phyloP scores from a whole-genome alignment of 2,329 filamentous ascomycete genomes.

The Microsporum canis region DNA sequence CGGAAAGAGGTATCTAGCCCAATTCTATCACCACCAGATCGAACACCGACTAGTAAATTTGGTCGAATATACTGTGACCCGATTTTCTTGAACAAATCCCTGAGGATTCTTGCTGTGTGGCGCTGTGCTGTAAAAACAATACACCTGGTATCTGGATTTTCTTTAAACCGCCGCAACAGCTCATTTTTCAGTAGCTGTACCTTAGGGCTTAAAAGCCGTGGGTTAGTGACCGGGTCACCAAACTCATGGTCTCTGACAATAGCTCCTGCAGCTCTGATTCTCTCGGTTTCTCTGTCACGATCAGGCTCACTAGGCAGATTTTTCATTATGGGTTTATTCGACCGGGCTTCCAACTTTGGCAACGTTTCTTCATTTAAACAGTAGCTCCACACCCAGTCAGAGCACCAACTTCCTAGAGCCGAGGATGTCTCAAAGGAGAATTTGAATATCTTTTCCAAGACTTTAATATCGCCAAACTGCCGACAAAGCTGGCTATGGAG shows the following conservation, averaged over 20 bases:
- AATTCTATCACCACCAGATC: slow-evolving; percentile 33
- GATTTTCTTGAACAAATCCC: slow-evolving; percentile 53
- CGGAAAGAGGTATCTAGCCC: slow-evolving; percentile 57
- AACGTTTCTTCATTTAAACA: slow-evolving; percentile 53
- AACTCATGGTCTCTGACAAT: slow-evolving; percentile 46
- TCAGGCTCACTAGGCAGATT: slow-evolving; percentile 12
- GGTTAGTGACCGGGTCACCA: slow-evolving; percentile 22
- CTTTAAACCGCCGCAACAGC: slow-evolving; percentile 52
- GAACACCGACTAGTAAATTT: slow-evolving; percentile 54
- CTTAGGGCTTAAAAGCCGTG: slow-evolving; percentile 57
- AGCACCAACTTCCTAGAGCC: slow-evolving; percentile 70
- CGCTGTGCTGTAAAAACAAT: slow-evolving; percentile 80
- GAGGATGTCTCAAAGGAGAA: slow-evolving; percentile 50
- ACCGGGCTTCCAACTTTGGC: slow-evolving; percentile 48
- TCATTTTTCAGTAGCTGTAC: slow-evolving; percentile 51
- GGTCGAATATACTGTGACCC: slow-evolving; percentile 48
- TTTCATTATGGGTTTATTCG: slow-evolving; percentile 11
- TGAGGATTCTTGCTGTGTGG: slow-evolving; percentile 62
- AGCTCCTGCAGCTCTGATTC: slow-evolving; percentile 48
- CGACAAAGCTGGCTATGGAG: slow-evolving; percentile 50
- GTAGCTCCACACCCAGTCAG: slow-evolving; percentile 69
- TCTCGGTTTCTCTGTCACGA: slow-evolving; percentile 42
- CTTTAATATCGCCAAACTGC: slow-evolving; percentile 41
- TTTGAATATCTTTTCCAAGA: slow-evolving; percentile 47
- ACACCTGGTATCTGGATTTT: slow-evolving; percentile 51